Conservation (phyloP, 2,329 filamentous ascomycete genomes). For the Kalaharituber pfeilii region DNA sequence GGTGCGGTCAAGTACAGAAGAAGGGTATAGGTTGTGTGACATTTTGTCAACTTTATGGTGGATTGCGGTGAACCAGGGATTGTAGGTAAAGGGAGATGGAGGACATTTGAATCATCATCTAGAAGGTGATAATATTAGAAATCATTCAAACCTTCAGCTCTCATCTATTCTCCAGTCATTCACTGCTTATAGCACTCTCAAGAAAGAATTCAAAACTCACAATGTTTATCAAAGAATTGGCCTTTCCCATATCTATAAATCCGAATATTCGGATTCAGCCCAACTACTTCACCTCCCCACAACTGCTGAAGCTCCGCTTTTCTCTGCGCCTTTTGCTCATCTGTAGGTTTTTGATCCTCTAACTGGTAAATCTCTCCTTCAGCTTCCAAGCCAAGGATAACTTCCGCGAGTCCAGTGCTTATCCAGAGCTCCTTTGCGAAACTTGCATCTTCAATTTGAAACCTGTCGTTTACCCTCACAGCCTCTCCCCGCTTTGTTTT, state of each 20-base stretch:
- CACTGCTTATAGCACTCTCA: too few species aligned
- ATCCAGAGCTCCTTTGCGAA: slow-evolving; percentile 67
- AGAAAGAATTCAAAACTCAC: too few species aligned
- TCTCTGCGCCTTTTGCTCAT: slow-evolving; percentile 25
- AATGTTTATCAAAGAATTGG: slow-evolving; percentile 87
- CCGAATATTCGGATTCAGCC: slow-evolving; percentile 72
- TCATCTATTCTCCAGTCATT: too few species aligned
- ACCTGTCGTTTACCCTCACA: slow-evolving; percentile 74
- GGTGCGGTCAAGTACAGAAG: slow-evolving; percentile 70
- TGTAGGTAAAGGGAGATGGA: slow-evolving; percentile 32
- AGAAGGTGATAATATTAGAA: slow-evolving; percentile 4
- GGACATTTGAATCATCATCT: slow-evolving; percentile 76
- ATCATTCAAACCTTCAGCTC: not conserved
- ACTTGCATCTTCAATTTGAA: slow-evolving; percentile 55
- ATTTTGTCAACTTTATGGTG: slow-evolving; percentile 17
- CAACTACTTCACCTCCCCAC: slow-evolving; percentile 72
- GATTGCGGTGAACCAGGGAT: not conserved
- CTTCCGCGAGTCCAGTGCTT: slow-evolving; percentile 53
- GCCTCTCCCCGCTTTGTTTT: slow-evolving; percentile 67
- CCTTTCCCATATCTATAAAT: slow-evolving; percentile 69
- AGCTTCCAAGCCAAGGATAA: slow-evolving; percentile 30
- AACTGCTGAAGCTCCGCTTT: slow-evolving; percentile 22
- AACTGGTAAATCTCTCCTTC: slow-evolving; percentile 18
- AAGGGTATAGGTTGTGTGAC: slow-evolving; percentile 74
- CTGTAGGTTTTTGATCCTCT: slow-evolving; percentile 7